These are phyloP conservation scores for Petasospora rhodanensis DNA, from an alignment of 1,139 yeast species.

Conservation along the genomic window DNA sequence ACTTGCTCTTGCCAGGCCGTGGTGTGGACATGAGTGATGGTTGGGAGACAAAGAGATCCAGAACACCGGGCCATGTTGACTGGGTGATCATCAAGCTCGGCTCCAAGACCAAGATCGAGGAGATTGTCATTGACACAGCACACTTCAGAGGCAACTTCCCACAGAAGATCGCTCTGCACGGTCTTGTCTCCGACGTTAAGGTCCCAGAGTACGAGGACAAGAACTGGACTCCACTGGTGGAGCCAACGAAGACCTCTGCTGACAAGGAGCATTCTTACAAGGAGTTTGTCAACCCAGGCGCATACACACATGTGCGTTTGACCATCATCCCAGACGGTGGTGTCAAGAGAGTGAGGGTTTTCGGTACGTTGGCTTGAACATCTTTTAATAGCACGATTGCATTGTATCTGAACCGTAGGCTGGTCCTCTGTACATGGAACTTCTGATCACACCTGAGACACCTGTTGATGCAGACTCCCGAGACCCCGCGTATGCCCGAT, in stretches of 20 bases:
- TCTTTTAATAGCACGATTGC: no score
- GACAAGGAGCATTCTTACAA: conserved; percentile 67
- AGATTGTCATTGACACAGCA: conserved; percentile 80
- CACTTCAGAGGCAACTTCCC: conserved; percentile 94
- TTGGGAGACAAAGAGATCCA: conserved; percentile 94
- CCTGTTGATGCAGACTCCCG: no score
- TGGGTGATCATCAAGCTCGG: conserved; percentile 87
- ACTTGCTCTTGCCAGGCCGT: conserved; percentile 84
- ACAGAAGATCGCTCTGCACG: conserved; percentile 65
- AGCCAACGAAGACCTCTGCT: conserved; percentile 67
- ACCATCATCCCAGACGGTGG: conserved; percentile 96
- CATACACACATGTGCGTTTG: conserved; percentile 64
- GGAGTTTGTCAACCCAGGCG: conserved; percentile 24
- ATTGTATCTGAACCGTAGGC: no score
- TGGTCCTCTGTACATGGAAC: no score
- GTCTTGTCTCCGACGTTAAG: conserved; percentile 35
- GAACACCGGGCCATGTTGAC: conserved; percentile 78
- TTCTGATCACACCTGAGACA: no score
- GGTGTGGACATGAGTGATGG: conserved; percentile 98
- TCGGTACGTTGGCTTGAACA: conserved; percentile 48
- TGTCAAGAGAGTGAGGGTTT: conserved; percentile 80
- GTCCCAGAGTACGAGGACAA: conserved; percentile 37
- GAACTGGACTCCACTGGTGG: conserved; percentile 64
- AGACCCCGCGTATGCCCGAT: no score
- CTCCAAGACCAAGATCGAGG: conserved; percentile 48